Evolutionary conservation across 495 filamentous ascomycete genomes (phyloP).

Genomic region (Cairneyella variabilis): DNA sequence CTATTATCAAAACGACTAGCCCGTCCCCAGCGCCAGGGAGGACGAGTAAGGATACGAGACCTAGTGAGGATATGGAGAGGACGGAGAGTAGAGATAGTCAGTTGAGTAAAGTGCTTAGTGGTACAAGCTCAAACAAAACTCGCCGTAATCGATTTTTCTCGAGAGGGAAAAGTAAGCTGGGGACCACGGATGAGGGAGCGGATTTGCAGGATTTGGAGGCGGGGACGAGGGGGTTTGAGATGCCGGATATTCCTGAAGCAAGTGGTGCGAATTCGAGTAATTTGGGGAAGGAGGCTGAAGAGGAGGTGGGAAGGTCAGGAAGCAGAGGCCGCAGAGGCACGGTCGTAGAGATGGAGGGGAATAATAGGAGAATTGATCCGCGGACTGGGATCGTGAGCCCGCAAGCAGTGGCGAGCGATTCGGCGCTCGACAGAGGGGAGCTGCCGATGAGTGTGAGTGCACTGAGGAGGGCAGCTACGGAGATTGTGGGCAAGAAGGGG

Average conservation of each 20-base stretch:
- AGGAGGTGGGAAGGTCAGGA: neutral
- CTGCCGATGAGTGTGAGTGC: constrained; percentile 6
- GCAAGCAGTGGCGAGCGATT: constrained; percentile 28
- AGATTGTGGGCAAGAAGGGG: constrained; percentile 3
- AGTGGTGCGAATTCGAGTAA: constrained; percentile 7
- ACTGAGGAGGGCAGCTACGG: constrained; percentile 8
- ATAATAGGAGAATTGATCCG: constrained; percentile 26
- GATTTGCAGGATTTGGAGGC: constrained; percentile 33
- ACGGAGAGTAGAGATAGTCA: constrained; percentile 3
- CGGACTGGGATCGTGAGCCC: constrained; percentile 31
- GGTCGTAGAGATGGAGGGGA: neutral
- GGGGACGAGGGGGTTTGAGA: constrained; percentile 26
- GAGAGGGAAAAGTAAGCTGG: constrained; percentile 15
- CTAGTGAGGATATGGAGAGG: constrained; percentile 9
- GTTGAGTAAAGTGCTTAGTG: neutral
- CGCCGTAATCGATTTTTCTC: constrained; percentile 37
- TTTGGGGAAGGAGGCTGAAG: constrained; percentile 5
- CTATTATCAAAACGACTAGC: constrained; percentile 6
- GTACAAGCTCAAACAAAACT: constrained; percentile 21
- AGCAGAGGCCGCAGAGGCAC: neutral
- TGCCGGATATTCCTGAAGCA: constrained; percentile 35
- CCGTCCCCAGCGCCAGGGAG: constrained; percentile 7
- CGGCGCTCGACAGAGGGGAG: constrained; percentile 21
- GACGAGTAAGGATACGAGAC: neutral
- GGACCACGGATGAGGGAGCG: constrained; percentile 23